phyloP scores from a whole-genome alignment of 164 flowering plant genomes.

The Warburgia ugandensis region DNA sequence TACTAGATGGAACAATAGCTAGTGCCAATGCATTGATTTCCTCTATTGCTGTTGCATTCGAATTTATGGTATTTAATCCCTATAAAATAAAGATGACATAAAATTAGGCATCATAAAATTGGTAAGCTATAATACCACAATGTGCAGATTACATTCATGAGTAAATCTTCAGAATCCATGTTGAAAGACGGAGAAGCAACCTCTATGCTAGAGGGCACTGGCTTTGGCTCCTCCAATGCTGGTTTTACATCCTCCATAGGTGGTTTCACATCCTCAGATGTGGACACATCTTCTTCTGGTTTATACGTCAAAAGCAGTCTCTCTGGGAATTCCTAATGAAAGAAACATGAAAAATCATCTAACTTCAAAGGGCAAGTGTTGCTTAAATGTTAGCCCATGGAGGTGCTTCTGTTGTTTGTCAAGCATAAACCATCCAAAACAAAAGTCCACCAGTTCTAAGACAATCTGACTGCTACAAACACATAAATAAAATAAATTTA shows the following conservation, averaged over 20 bases:
- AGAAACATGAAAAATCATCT: neutral
- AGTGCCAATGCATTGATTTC: conserved; percentile 90
- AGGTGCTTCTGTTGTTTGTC: too few relatives aligned
- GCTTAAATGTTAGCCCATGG: neutral
- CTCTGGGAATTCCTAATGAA: conserved; percentile 57
- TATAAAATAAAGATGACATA: conserved; percentile 10
- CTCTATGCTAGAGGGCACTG: conserved; percentile 21
- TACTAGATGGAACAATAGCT: conserved; percentile 79
- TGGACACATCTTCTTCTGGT: conserved; percentile 54
- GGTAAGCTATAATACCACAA: neutral
- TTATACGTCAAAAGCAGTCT: conserved; percentile 84
- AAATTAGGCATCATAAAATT: neutral
- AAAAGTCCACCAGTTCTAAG: too few relatives aligned
- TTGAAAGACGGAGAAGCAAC: conserved; percentile 27
- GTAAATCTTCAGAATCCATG: conserved; percentile 67
- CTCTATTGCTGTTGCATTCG: conserved; percentile 72
- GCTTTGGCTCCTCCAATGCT: conserved; percentile 3
- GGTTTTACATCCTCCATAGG: conserved; percentile 43
- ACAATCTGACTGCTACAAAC: too few relatives aligned
- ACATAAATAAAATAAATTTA: too few relatives aligned
- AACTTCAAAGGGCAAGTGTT: neutral
- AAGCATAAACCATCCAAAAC: too few relatives aligned
- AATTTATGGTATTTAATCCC: conserved; percentile 50
- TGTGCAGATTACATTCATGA: conserved; percentile 37
- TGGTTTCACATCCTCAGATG: conserved; percentile 22